Percentiles rank a stretch among this genome's conserved stretches.
Evolutionary conservation across 164 flowering plant species (phyloP).

Genomic region (Amborella trichopoda): DNA sequence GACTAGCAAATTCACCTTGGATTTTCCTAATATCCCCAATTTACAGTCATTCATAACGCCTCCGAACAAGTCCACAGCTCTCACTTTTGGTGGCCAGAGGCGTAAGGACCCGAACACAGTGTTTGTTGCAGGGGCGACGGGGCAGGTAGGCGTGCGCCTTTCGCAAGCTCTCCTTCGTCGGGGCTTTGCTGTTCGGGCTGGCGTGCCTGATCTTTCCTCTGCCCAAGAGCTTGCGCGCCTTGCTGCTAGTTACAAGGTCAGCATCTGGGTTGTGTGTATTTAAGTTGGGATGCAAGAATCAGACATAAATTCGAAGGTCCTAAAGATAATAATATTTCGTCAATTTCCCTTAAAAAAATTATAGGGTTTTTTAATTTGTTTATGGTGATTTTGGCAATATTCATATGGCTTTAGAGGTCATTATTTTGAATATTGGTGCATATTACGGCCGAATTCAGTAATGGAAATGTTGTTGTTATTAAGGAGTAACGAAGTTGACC

Average conservation of each 20-base stretch:
- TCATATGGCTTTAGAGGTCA: no score
- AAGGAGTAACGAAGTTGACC: no score
- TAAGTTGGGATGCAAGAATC: not conserved
- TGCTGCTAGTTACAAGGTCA: conserved; percentile 73
- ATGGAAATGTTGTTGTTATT: no score
- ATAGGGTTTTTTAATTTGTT: no score
- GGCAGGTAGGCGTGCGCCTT: conserved; percentile 77
- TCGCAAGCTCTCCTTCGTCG: conserved; percentile 57
- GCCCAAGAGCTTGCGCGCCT: conserved; percentile 87
- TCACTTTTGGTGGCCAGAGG: conserved; percentile 30
- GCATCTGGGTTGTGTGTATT: not conserved
- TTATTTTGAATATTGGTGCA: no score
- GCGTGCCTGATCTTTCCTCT: conserved; percentile 72
- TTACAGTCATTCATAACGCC: conserved; percentile 58
- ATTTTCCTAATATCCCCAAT: conserved; percentile 42
- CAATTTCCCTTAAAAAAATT: no score
- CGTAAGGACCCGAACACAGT: conserved; percentile 75
- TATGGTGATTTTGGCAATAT: no score
- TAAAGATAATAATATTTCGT: no score
- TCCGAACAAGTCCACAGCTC: conserved; percentile 24
- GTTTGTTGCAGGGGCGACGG: conserved; percentile 87
- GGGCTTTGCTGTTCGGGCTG: conserved; percentile 84
- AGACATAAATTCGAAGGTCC: no score
- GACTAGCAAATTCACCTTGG: conserved; percentile 20
- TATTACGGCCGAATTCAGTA: no score